A percentile compares a stretch with the other conserved stretches of the same genome.
Conservation (phyloP, 2,329 filamentous ascomycete genomes). For the Alternaria sp. region DNA sequence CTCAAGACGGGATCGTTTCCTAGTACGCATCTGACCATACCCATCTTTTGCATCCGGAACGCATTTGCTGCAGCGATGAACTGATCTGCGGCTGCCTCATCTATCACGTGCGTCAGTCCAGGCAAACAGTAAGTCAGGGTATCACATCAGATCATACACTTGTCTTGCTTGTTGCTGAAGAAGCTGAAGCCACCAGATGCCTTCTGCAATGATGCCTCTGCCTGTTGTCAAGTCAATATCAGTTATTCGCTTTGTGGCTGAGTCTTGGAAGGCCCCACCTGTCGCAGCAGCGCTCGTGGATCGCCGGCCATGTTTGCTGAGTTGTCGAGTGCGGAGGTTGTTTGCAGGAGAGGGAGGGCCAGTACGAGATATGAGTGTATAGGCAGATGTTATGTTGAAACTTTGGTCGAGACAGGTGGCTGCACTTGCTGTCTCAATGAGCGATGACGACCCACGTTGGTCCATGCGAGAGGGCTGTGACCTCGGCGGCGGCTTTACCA, state of each 20-base stretch:
- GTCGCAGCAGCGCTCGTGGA: constrained; percentile 48
- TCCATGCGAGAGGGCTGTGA: constrained; percentile 38
- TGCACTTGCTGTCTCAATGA: constrained; percentile 38
- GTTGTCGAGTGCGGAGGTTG: constrained; percentile 3
- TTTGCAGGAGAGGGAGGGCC: not conserved
- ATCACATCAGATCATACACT: constrained; percentile 65
- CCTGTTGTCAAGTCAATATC: constrained; percentile 63
- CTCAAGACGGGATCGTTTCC: not conserved
- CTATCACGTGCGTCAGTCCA: constrained; percentile 40
- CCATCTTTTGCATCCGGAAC: constrained; percentile 85
- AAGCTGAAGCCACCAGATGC: constrained; percentile 85
- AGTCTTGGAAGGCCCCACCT: constrained; percentile 46
- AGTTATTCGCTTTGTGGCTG: constrained; percentile 41
- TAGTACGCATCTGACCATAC: constrained; percentile 57
- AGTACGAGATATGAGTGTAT: constrained; percentile 10
- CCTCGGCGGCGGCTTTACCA: constrained; percentile 28
- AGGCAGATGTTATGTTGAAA: constrained; percentile 19
- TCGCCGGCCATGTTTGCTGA: constrained; percentile 48
- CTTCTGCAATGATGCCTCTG: constrained; percentile 80
- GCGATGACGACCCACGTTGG: constrained; percentile 42
- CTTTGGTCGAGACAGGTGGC: constrained; percentile 46
- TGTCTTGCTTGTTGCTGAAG: constrained; percentile 86
- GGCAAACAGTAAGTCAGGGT: too few species aligned
- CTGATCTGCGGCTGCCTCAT: constrained; percentile 85
- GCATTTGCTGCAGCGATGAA: constrained; percentile 91